Conservation (phyloP, 768 basidiomycete species). For the Tricholomella constricta region DNA sequence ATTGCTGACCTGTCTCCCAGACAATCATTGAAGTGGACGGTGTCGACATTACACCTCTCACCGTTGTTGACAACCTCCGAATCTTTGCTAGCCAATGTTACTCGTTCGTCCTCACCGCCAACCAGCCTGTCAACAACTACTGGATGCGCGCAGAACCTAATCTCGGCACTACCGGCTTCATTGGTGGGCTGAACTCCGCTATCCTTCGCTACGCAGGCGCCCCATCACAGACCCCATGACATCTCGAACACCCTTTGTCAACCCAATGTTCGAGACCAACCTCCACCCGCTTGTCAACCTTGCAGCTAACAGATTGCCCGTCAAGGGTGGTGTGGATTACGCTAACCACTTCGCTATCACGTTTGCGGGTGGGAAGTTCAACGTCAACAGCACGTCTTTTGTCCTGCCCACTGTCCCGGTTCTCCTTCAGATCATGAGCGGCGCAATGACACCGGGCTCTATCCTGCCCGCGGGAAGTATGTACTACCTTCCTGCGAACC, state of each 20-base stretch:
- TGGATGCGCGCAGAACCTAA: conserved; percentile 27
- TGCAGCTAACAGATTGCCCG: too few species aligned
- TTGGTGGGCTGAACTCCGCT: conserved; percentile 2
- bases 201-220: conserved; percentile 8
- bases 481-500: conserved; percentile 43
- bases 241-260: too few species aligned
- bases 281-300: too few species aligned
- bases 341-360: too few species aligned
- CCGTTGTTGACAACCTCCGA: conserved; percentile 42
- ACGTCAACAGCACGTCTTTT: conserved; percentile 36
- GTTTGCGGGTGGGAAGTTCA: conserved; percentile 14
- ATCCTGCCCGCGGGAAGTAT: conserved; percentile 42
- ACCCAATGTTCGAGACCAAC: too few species aligned
- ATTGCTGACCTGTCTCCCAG: neutral
- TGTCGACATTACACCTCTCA: conserved; percentile 30
- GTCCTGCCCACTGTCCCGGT: conserved; percentile 40
- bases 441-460: conserved; percentile 12
- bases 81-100: conserved; percentile 45
- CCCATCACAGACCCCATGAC: neutral
- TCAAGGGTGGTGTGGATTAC: too few species aligned
- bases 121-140: conserved; percentile 45
- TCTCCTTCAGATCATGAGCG: conserved; percentile 44
- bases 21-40: conserved; percentile 40
- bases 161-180: neutral
- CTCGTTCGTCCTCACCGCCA: conserved; percentile 39